A percentile compares a stretch with the other conserved stretches of the same genome.
Conservation (phyloP, 2,329 filamentous ascomycete genomes). For the Beauveria sp. region DNA sequence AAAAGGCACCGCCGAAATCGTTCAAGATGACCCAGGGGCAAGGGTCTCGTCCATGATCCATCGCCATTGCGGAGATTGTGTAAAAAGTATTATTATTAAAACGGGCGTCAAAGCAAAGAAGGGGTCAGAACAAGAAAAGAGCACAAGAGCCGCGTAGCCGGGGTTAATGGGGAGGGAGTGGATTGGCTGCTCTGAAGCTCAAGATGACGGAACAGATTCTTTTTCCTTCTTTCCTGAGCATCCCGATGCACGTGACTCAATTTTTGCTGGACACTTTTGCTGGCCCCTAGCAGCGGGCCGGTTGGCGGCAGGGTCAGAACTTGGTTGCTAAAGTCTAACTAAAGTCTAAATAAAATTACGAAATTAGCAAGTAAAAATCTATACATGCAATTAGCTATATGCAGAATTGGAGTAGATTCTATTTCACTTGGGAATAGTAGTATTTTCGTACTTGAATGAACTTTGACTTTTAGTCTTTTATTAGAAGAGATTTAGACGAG, state of each 20-base stretch:
- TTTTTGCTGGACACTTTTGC: neutral
- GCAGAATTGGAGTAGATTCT: no score
- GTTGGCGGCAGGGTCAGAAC: neutral
- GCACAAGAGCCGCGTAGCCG: neutral
- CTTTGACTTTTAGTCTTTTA: no score
- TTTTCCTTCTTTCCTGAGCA: slow-evolving; percentile 5
- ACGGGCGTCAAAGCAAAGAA: neutral
- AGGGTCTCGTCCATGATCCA: slow-evolving; percentile 96
- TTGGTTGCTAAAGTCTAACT: no score
- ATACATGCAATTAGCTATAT: no score
- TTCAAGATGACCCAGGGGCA: slow-evolving; percentile 95
- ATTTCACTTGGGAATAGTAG: no score
- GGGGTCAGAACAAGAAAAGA: neutral
- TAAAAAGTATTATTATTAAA: slow-evolving; percentile 1
- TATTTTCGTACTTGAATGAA: no score
- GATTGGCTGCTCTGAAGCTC: slow-evolving; percentile 6
- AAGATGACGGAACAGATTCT: slow-evolving; percentile 12
- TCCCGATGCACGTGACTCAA: slow-evolving; percentile 4
- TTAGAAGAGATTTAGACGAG: no score
- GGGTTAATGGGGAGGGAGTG: neutral
- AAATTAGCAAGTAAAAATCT: no score
- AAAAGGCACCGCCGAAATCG: slow-evolving; percentile 95
- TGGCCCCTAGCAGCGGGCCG: neutral
- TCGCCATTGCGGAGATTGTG: slow-evolving; percentile 26
- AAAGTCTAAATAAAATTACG: no score